phyloP scores from a whole-genome alignment of 192 early-diverging fungal genomes.

The Linnemannia hyalina region DNA sequence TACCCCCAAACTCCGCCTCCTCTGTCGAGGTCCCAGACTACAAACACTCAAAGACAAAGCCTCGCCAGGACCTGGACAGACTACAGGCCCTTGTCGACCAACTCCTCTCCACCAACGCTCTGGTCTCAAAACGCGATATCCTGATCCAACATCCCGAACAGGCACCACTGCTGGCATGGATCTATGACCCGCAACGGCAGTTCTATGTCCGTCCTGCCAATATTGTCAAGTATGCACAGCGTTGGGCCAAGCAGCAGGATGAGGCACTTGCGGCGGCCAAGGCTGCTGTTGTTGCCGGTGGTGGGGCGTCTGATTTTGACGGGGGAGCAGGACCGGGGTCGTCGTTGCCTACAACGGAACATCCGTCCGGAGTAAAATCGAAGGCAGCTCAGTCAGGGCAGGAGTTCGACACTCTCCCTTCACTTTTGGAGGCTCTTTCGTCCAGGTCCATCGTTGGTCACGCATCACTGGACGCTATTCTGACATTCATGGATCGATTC shows the following conservation, averaged over 20 bases:
- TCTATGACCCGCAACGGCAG: slow-evolving; percentile 41
- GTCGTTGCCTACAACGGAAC: too few relatives aligned
- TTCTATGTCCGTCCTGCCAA: slow-evolving; percentile 16
- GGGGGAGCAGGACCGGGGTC: not conserved
- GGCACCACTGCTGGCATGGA: slow-evolving; percentile 39
- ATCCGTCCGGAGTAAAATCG: not conserved
- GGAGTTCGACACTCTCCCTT: slow-evolving; percentile 17
- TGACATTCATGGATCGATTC: slow-evolving; percentile 35
- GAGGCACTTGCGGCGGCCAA: not conserved
- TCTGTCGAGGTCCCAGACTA: slow-evolving; percentile 17
- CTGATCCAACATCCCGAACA: slow-evolving; percentile 17
- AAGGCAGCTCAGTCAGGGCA: not conserved
- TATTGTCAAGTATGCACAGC: slow-evolving; percentile 29
- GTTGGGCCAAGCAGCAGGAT: slow-evolving; percentile 20
- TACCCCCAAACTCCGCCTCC: not conserved
- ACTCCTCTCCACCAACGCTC: slow-evolving; percentile 21
- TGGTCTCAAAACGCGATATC: slow-evolving; percentile 18
- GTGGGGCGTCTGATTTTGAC: not conserved
- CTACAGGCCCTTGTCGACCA: slow-evolving; percentile 34
- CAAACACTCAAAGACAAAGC: slow-evolving; percentile 5
- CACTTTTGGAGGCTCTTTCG: slow-evolving; percentile 33
- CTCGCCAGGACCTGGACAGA: slow-evolving; percentile 19
- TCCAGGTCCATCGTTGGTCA: slow-evolving; percentile 39
- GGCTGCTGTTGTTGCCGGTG: not conserved
- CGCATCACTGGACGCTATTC: slow-evolving; percentile 26